Evolutionary conservation across 2,329 filamentous ascomycete species (phyloP).

Genomic region (Lecanosticta acicola): DNA sequence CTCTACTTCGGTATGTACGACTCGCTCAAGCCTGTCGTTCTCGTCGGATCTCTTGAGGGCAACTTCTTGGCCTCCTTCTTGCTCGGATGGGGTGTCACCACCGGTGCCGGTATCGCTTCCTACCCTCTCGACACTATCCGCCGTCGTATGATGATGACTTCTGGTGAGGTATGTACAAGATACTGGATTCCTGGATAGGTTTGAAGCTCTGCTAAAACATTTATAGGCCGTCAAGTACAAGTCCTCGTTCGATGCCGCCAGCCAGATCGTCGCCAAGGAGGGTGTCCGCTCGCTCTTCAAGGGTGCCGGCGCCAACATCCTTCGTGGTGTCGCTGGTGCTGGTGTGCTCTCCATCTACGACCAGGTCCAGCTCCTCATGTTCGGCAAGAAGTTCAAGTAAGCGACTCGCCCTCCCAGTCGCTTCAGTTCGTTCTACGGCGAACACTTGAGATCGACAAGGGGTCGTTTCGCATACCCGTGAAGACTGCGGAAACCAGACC

Average conservation of each 20-base stretch:
- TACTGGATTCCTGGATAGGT: background rate
- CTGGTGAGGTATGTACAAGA: constrained; percentile 54
- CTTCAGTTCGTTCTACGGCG: constrained; percentile 12
- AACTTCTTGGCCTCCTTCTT: constrained; percentile 99
- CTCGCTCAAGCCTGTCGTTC: constrained; percentile 98
- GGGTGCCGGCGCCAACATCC: constrained; percentile 99
- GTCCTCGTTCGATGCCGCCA: constrained; percentile 87
- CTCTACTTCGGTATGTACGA: constrained; percentile 99
- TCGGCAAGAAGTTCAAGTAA: constrained; percentile 98
- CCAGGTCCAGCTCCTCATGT: constrained; percentile 97
- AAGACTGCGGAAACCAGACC: constrained; percentile 27
- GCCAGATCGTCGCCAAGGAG: constrained; percentile 96
- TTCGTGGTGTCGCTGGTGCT: constrained; percentile 99
- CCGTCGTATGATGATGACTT: constrained; percentile 99
- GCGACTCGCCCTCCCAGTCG: constrained; percentile 19
- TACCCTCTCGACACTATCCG: constrained; percentile 99
- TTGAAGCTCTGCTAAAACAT: background rate
- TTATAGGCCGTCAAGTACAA: constrained; percentile 99
- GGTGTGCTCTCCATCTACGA: constrained; percentile 99
- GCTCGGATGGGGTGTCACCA: constrained; percentile 99
- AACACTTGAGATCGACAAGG: constrained; percentile 11
- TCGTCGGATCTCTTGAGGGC: constrained; percentile 83
- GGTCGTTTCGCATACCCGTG: constrained; percentile 27
- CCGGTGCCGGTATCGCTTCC: constrained; percentile 99
- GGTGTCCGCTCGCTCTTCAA: constrained; percentile 99